Conservation (phyloP, 2,329 filamentous ascomycete species). For the Aspergillus tanneri region DNA sequence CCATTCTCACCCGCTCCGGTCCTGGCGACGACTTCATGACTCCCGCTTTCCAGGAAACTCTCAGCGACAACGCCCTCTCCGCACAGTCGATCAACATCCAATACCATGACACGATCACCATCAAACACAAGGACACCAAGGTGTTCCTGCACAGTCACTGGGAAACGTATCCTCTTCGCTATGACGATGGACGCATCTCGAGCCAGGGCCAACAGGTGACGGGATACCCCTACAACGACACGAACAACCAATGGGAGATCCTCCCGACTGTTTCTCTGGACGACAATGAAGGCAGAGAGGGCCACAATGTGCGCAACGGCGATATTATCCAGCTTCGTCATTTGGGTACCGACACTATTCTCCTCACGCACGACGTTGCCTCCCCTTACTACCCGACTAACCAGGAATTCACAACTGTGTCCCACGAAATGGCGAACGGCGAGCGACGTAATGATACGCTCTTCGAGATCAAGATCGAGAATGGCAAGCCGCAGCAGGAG, state of each 20-base stretch:
- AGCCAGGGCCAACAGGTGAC: slow-evolving; percentile 98
- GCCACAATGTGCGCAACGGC: slow-evolving; percentile 72
- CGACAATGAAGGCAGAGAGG: slow-evolving; percentile 56
- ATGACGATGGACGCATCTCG: slow-evolving; percentile 95
- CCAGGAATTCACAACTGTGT: slow-evolving; percentile 91
- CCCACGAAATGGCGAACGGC: slow-evolving; percentile 68
- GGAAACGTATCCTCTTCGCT: slow-evolving; percentile 85
- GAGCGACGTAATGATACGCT: slow-evolving; percentile 81
- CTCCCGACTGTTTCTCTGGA: slow-evolving; percentile 60
- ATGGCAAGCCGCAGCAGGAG: slow-evolving; percentile 74
- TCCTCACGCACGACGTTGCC: slow-evolving; percentile 93
- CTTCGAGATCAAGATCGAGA: slow-evolving; percentile 89
- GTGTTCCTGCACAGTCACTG: slow-evolving; percentile 91
- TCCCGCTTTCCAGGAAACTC: slow-evolving; percentile 94
- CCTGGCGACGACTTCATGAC: slow-evolving; percentile 99
- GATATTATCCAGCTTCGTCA: slow-evolving; percentile 86
- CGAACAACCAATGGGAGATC: slow-evolving; percentile 98
- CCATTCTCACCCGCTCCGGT: slow-evolving; percentile 81
- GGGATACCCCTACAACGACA: slow-evolving; percentile 96
- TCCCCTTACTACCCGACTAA: slow-evolving; percentile 96
- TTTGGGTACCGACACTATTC: slow-evolving; percentile 76
- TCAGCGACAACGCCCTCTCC: slow-evolving; percentile 91
- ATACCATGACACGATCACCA: slow-evolving; percentile 83
- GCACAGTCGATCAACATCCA: slow-evolving; percentile 81
- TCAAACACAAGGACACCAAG: slow-evolving; percentile 97